Percentiles rank a stretch among this genome's conserved stretches.
These are phyloP conservation scores for Austroboletus olivaceoglutinosus DNA, from an alignment of 1,284 basidiomycete species.

Conservation along the genomic window DNA sequence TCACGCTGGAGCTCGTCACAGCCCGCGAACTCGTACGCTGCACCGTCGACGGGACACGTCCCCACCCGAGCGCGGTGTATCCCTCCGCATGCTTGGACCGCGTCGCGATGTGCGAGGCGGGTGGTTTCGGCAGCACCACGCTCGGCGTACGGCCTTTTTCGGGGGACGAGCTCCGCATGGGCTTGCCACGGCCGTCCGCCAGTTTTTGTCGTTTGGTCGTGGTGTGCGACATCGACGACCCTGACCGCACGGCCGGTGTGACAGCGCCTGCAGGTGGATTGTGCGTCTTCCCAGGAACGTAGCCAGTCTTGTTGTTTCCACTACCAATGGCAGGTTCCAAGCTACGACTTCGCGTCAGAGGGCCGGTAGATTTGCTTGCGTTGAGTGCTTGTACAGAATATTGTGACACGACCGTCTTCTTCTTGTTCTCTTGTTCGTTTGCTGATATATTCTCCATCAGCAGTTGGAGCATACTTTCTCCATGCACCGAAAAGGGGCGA, in stretches of 20 bases:
- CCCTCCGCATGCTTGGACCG: conserved; percentile 28
- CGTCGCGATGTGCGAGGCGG: conserved; percentile 16
- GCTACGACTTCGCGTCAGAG: conserved; percentile 28
- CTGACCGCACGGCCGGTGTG: conserved; percentile 59
- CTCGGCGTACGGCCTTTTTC: conserved; percentile 31
- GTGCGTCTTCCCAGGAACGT: conserved; percentile 28
- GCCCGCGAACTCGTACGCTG: conserved; percentile 30
- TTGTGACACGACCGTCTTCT: conserved; percentile 35
- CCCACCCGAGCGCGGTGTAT: conserved; percentile 30
- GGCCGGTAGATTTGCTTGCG: conserved; percentile 48
- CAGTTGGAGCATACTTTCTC: conserved; percentile 78
- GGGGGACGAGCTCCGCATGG: conserved; percentile 23
- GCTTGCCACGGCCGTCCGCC: conserved; percentile 36
- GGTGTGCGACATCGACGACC: conserved; percentile 44
- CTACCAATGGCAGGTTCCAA: conserved; percentile 23
- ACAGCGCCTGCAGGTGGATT: conserved; percentile 38
- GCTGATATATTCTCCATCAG: conserved; percentile 69
- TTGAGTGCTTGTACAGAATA: conserved; percentile 39
- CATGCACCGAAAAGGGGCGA: conserved; percentile 82
- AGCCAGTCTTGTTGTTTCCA: conserved; percentile 14
- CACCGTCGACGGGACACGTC: conserved; percentile 25
- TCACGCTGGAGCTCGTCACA: conserved; percentile 15
- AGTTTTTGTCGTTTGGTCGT: conserved; percentile 57
- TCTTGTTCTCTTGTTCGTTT: conserved; percentile 75
- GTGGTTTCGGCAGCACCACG: conserved; percentile 12